Evolutionary conservation across 164 flowering plant genomes (phyloP).

Genomic region (Taxillus chinensis): DNA sequence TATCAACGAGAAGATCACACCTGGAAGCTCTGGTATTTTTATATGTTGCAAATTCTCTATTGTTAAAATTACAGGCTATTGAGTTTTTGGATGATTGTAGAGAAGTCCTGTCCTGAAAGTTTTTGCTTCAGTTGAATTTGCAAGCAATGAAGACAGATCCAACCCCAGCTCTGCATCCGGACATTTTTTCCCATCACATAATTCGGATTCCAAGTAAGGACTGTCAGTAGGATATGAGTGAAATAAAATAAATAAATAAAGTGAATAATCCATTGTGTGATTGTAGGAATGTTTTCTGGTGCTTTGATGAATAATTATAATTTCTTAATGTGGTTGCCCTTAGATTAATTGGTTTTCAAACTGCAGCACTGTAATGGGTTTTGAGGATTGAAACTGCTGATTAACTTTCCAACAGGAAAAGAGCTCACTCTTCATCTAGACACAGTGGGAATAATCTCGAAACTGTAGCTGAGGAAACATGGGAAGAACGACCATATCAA

Average conservation of each 20-base stretch:
- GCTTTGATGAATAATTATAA: not conserved
- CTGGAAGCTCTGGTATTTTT: conserved; percentile 50
- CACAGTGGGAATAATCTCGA: conserved; percentile 45
- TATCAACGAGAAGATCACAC: conserved; percentile 29
- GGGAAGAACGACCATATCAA: conserved; percentile 24
- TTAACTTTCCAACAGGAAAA: conserved; percentile 35
- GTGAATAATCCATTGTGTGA: not conserved
- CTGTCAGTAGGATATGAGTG: conserved; percentile 29
- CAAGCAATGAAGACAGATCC: conserved; percentile 43
- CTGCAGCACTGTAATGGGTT: not conserved
- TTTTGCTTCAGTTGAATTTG: conserved; percentile 5
- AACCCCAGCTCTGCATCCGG: conserved; percentile 57
- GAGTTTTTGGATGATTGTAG: not conserved
- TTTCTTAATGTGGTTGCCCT: not conserved
- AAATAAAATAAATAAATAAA: too few species aligned
- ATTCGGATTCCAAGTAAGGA: conserved; percentile 35
- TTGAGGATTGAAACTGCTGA: not conserved
- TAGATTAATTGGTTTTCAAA: not conserved
- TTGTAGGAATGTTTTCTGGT: not conserved
- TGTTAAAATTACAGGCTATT: not conserved
- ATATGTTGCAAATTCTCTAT: not conserved
- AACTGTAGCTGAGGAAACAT: conserved; percentile 62
- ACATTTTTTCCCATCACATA: conserved; percentile 22
- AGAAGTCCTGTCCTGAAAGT: not conserved
- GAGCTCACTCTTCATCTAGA: conserved; percentile 42